Conservation (phyloP, 116 monocot genomes). For the Zostera marina region DNA sequence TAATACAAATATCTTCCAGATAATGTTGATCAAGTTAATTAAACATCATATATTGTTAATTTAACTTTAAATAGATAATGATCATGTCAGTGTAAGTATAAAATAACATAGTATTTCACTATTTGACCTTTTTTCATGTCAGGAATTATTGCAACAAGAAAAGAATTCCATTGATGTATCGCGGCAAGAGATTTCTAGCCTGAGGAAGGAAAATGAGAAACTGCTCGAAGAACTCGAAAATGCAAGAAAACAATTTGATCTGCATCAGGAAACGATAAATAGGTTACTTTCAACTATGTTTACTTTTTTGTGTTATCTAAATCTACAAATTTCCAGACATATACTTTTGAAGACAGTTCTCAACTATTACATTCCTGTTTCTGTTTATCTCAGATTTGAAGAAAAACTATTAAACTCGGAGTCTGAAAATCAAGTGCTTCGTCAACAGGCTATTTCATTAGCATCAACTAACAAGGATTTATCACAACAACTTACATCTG, state of each 20-base stretch:
- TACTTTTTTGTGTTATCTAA: too few species aligned
- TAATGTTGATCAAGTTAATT: too few species aligned
- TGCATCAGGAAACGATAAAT: not conserved
- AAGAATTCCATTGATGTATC: conserved; percentile 32
- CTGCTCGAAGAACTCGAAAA: conserved; percentile 66
- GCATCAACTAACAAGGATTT: conserved; percentile 27
- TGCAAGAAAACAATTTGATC: conserved; percentile 45
- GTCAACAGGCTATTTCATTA: conserved; percentile 50
- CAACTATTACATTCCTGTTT: not conserved
- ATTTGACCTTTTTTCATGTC: not conserved
- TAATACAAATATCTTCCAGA: too few species aligned
- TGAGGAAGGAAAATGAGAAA: conserved; percentile 34
- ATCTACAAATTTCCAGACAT: too few species aligned
- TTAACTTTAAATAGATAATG: too few species aligned
- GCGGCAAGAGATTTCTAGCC: conserved; percentile 33
- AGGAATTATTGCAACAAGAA: conserved; percentile 57
- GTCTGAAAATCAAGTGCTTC: conserved; percentile 53
- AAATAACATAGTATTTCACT: too few species aligned
- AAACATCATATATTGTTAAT: too few species aligned
- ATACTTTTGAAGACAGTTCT: not conserved
- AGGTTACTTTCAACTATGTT: not conserved
- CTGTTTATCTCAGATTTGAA: conserved; percentile 34
- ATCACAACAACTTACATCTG: conserved; percentile 24
- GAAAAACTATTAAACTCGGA: conserved; percentile 40
- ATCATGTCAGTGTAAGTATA: too few species aligned